Percentiles rank a stretch among this genome's conserved stretches.
Evolutionary conservation across 2,329 filamentous ascomycete species (phyloP).

Genomic region (Aspergillus hortae): DNA sequence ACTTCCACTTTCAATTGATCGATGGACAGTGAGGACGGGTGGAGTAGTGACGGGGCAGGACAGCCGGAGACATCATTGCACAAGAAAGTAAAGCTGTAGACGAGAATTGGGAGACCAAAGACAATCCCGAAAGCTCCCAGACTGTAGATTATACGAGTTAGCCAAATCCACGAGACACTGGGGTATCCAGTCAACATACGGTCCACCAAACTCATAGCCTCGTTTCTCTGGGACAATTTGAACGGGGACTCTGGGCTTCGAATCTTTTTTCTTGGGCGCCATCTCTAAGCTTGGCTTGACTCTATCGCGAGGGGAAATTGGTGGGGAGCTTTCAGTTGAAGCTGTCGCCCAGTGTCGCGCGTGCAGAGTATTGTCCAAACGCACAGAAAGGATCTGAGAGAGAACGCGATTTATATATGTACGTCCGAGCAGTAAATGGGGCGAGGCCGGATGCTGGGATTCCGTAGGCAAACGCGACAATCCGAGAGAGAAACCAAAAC

Average conservation of each 20-base stretch:
- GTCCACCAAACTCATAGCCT: constrained; percentile 47
- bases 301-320: neutral
- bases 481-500: too few species aligned
- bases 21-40: constrained; percentile 67
- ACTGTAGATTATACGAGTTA: constrained; percentile 43
- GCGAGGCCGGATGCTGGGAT: neutral
- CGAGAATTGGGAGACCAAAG: constrained; percentile 72
- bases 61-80: constrained; percentile 94
- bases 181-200: constrained; percentile 32
- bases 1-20: constrained; percentile 73
- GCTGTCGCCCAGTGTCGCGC: neutral
- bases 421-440: neutral
- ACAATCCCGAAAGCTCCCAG: constrained; percentile 74
- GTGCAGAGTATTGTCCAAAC: neutral
- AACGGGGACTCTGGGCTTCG: constrained; percentile 28
- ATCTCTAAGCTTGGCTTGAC: constrained; percentile 14
- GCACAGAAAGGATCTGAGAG: neutral
- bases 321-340: neutral
- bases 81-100: constrained; percentile 75
- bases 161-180: neutral
- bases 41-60: constrained; percentile 75
- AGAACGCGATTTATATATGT: neutral
- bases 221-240: constrained; percentile 39
- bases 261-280: constrained; percentile 31
- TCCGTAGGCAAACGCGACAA: neutral